These are phyloP conservation scores for Podila minutissima DNA, from an alignment of 192 early-diverging fungal species.

Conservation along the genomic window DNA sequence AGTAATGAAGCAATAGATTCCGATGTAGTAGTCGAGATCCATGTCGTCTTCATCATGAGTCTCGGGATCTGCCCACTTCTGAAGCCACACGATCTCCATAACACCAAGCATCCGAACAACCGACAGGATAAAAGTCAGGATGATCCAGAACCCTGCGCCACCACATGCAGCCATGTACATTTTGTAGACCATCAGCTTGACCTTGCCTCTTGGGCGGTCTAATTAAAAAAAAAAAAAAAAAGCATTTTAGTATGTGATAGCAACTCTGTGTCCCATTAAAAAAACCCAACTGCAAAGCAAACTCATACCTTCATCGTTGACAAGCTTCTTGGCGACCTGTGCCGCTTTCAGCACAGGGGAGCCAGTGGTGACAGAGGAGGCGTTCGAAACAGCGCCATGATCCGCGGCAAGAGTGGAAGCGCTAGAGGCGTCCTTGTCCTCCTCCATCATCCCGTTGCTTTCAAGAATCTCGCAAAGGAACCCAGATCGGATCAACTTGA, in stretches of 20 bases:
- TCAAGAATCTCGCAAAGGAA: constrained; percentile 50
- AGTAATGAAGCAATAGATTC: constrained; percentile 64
- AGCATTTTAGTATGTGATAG: not conserved
- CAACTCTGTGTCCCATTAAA: not conserved
- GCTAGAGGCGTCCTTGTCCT: constrained; percentile 39
- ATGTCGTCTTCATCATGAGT: constrained; percentile 9
- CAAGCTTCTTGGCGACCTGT: constrained; percentile 49
- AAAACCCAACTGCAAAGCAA: not conserved
- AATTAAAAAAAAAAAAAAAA: not conserved
- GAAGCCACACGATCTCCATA: constrained; percentile 73
- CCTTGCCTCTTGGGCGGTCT: constrained; percentile 79
- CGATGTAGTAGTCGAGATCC: constrained; percentile 65
- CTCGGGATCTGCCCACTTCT: constrained; percentile 57
- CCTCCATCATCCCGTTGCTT: constrained; percentile 50
- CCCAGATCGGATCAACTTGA: constrained; percentile 48
- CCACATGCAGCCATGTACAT: constrained; percentile 79
- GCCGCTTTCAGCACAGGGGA: constrained; percentile 18
- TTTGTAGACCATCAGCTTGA: constrained; percentile 78
- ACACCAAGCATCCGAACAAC: constrained; percentile 60
- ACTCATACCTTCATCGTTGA: constrained; percentile 57
- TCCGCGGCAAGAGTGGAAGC: constrained; percentile 25
- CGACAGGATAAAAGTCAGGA: constrained; percentile 53
- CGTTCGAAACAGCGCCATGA: constrained; percentile 27
- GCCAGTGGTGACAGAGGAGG: constrained; percentile 4
- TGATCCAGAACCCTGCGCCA: constrained; percentile 67